Conservation (phyloP, 2,329 filamentous ascomycete genomes). For the Gnomoniopsis sp. region DNA sequence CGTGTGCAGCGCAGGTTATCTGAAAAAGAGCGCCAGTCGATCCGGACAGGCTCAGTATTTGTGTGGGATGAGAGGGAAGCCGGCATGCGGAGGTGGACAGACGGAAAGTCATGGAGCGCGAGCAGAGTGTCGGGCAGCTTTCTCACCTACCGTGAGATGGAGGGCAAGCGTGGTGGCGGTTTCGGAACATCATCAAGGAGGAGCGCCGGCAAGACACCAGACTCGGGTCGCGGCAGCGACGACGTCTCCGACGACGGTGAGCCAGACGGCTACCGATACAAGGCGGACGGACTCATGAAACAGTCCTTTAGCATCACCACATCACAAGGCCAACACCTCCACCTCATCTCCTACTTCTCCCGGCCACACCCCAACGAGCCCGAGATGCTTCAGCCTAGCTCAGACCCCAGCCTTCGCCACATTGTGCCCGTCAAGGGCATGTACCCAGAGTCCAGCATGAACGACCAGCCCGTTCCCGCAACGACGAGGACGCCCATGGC, state of each 20-base stretch:
- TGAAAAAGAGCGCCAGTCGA: slow-evolving; percentile 94
- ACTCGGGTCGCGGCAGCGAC: slow-evolving; percentile 76
- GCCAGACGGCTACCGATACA: slow-evolving; percentile 89
- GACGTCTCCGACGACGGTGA: slow-evolving; percentile 83
- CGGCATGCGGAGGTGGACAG: slow-evolving; percentile 97
- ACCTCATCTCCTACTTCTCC: slow-evolving; percentile 96
- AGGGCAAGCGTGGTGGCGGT: slow-evolving; percentile 86
- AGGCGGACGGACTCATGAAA: slow-evolving; percentile 97
- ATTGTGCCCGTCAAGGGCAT: slow-evolving; percentile 89
- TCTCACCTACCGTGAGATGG: slow-evolving; percentile 96
- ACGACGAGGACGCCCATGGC: slow-evolving; percentile 72
- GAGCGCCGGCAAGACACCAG: slow-evolving; percentile 72
- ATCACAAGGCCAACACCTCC: slow-evolving; percentile 80
- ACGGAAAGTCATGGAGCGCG: slow-evolving; percentile 98
- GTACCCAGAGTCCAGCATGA: slow-evolving; percentile 94
- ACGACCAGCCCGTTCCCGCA: slow-evolving; percentile 76
- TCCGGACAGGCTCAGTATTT: slow-evolving; percentile 94
- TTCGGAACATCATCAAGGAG: slow-evolving; percentile 58
- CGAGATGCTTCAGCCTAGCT: slow-evolving; percentile 76
- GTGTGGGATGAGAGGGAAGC: slow-evolving; percentile 99
- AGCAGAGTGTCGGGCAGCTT: slow-evolving; percentile 97
- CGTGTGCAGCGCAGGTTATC: slow-evolving; percentile 90
- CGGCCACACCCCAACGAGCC: slow-evolving; percentile 70
- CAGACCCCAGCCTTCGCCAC: slow-evolving; percentile 73
- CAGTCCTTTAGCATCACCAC: slow-evolving; percentile 99